Conservation (phyloP, 73 alveolate genomes). For the Tetrahymena borealis region DNA sequence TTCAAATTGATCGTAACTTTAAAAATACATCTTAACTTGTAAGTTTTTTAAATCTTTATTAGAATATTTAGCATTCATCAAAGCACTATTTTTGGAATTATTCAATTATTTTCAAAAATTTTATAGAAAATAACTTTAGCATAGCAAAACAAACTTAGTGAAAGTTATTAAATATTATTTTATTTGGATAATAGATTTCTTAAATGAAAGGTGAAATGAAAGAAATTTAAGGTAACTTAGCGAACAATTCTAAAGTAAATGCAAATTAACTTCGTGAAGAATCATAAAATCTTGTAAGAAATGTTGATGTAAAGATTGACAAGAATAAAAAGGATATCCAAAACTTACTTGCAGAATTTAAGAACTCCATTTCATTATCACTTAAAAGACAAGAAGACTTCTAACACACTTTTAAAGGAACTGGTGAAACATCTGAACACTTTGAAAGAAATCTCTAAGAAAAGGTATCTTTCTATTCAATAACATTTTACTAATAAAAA, state of each 20-base stretch:
- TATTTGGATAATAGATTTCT: neutral
- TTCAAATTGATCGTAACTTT: neutral
- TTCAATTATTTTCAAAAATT: no score
- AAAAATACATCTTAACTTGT: neutral
- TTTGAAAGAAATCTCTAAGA: neutral
- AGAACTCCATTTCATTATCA: neutral
- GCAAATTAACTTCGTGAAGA: neutral
- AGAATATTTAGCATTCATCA: neutral
- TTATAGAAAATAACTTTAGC: no score
- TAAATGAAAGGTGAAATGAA: neutral
- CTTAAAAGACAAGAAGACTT: neutral
- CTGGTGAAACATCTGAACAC: neutral
- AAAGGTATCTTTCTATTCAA: neutral
- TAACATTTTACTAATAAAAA: no score
- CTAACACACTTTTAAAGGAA: neutral
- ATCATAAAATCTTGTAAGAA: neutral
- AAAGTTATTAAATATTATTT: no score
- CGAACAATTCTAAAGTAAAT: neutral
- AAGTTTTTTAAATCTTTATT: neutral
- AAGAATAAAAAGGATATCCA: neutral
- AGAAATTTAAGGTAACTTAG: neutral
- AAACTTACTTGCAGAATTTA: neutral
- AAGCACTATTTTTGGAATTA: no score
- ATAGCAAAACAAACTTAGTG: no score
- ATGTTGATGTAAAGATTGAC: neutral